Base-by-base conservation (phyloP, 2,329 filamentous ascomycete species). In the Xylogone sp. region DNA sequence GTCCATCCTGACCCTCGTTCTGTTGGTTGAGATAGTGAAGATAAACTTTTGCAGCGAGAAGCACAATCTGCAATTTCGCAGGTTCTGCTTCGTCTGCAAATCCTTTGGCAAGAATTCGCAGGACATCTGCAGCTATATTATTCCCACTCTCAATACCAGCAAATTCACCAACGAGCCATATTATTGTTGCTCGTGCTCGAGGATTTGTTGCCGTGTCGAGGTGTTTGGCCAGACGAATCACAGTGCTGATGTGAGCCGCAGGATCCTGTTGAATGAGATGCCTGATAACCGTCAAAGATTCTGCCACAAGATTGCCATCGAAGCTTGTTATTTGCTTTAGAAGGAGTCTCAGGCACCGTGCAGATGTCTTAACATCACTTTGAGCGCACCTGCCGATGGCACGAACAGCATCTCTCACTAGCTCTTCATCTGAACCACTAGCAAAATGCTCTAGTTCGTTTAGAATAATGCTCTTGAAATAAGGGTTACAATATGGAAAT, bases 101-200 rank as follows among this genome's bases (percentile, higher is more conserved):
- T 18, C 86, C 87, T 67, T 91, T 93, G 43, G 91, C 80, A 2
- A 99, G 73, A 43, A 97, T 93, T 7, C 94, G 84, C 29, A 97
- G 74, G 6, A 97, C 91, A 63, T 99, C 94, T 0, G 93, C 86
- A 0, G 94, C 94, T 55, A 99, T 93, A 62, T 95, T 96, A 65
- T 94, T 86, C 53, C 92, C 86, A 9, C 86, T 81, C 51, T 90
- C 83, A 2, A 87, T 70, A 0, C 90, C 90, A 0, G 93, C 84
- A 62, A 95, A 97, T 69, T 99, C 94, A 44, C 94, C 94, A 0
- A 97, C 92, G 1, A 99, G 82, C 94, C 94, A 99, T 60, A 99
- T 88, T 56, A 99, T 97, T 46, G 90, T 96, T 2, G 94, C 94
- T 58, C 94, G 81, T 3, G 94, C 94, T 54, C 91, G 87, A 1